phyloP scores from a whole-genome alignment of 1,284 basidiomycete species.

The Trametes sp. region DNA sequence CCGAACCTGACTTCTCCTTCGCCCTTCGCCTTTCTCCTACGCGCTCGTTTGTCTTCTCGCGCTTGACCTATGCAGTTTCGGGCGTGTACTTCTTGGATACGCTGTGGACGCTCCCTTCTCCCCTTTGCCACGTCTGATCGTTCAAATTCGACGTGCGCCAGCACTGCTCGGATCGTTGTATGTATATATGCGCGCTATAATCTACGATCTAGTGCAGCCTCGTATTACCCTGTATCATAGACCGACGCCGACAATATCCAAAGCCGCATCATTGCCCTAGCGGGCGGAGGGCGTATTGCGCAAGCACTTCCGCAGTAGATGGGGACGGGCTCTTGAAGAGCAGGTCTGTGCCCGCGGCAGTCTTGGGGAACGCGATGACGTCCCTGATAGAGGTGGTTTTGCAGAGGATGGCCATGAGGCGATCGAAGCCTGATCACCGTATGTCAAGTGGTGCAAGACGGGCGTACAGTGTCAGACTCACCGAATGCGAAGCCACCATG shows the following conservation, averaged over 20 bases:
- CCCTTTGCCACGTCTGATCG: not conserved
- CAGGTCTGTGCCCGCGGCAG: constrained; percentile 82
- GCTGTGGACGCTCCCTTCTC: constrained; percentile 4
- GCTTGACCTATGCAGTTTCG: too few species aligned
- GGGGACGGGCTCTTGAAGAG: constrained; percentile 88
- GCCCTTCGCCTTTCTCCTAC: not conserved
- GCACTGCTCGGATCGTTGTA: constrained; percentile 4
- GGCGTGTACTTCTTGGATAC: not conserved
- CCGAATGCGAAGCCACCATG: constrained; percentile 96
- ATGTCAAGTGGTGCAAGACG: too few species aligned
- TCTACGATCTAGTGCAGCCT: constrained; percentile 23
- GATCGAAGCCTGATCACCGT: constrained; percentile 97
- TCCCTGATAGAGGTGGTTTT: constrained; percentile 87
- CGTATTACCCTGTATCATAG: constrained; percentile 12
- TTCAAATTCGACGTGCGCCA: not conserved
- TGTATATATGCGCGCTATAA: constrained; percentile 29
- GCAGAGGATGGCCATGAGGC: constrained; percentile 90
- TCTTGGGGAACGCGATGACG: constrained; percentile 97
- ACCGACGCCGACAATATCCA: not conserved
- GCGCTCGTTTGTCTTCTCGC: not conserved
- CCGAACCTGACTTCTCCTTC: not conserved
- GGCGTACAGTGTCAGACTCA: too few species aligned
- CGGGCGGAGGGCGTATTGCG: constrained; percentile 67
- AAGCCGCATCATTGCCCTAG: not conserved
- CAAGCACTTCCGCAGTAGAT: constrained; percentile 60